Evolutionary conservation across 495 filamentous ascomycete species (phyloP).

Genomic region (Xylaria intraflava): DNA sequence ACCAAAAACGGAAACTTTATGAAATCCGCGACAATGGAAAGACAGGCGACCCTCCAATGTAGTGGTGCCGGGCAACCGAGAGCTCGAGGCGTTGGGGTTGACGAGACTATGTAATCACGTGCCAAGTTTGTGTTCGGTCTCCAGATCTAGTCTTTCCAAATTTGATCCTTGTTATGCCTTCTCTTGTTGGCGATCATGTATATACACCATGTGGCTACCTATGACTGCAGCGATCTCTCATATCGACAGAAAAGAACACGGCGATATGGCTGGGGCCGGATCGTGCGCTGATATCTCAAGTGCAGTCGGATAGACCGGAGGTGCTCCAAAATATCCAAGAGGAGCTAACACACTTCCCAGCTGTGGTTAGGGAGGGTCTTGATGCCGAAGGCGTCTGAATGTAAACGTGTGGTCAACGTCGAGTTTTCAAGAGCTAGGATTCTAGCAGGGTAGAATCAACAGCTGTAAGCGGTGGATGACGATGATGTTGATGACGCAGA

Average conservation of each 20-base stretch:
- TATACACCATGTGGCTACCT: neutral
- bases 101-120: neutral
- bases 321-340: too few relatives aligned
- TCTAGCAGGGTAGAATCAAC: neutral
- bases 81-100: neutral
- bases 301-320: neutral
- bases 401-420: neutral
- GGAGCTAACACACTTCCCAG: too few relatives aligned
- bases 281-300: neutral
- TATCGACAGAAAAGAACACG: neutral
- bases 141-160: neutral
- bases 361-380: neutral
- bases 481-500: neutral
- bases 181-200: constrained; percentile 4
- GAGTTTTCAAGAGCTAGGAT: neutral
- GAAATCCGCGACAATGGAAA: constrained; percentile 9
- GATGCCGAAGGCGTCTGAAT: neutral
- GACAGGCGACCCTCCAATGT: neutral
- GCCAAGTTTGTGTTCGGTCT: neutral
- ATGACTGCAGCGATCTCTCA: neutral
- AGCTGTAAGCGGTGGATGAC: neutral
- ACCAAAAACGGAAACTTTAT: constrained; percentile 18
- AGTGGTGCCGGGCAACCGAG: neutral
- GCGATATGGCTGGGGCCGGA: neutral
- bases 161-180: neutral